These are phyloP conservation scores for Colletotrichum caudatum DNA, from an alignment of 2,329 filamentous ascomycete genomes.

Conservation along the genomic window DNA sequence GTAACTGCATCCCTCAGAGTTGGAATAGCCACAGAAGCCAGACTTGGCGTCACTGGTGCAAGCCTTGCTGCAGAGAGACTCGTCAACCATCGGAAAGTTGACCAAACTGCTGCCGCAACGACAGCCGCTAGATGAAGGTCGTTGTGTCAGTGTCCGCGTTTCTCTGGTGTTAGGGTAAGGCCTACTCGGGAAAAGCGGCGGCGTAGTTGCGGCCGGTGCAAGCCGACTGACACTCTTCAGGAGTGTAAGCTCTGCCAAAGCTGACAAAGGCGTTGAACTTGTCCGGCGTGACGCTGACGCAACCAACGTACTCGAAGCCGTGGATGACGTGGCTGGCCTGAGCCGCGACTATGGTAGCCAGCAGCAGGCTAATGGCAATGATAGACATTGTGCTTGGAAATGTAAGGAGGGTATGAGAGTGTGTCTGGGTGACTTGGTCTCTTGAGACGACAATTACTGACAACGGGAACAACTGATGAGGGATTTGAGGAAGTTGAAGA, in stretches of 20 bases:
- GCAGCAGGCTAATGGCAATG: constrained; percentile 4
- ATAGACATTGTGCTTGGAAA: not conserved
- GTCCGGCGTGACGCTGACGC: constrained; percentile 29
- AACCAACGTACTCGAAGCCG: constrained; percentile 39
- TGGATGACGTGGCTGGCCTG: constrained; percentile 26
- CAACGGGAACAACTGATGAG: not conserved
- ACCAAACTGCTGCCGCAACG: constrained; percentile 34
- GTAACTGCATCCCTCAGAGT: constrained; percentile 18
- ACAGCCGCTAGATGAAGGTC: constrained; percentile 14
- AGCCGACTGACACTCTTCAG: constrained; percentile 39
- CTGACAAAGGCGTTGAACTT: constrained; percentile 28
- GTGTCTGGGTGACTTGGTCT: not conserved
- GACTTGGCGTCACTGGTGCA: constrained; percentile 22
- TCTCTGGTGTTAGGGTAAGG: too few relatives aligned
- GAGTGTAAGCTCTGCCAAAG: constrained; percentile 30
- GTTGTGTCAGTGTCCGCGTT: not conserved
- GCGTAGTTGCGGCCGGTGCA: constrained; percentile 33
- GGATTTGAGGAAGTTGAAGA: not conserved
- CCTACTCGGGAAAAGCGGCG: constrained; percentile 35
- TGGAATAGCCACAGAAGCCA: constrained; percentile 28
- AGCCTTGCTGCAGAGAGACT: constrained; percentile 29
- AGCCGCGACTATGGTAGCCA: constrained; percentile 23
- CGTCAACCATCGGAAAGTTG: constrained; percentile 19
- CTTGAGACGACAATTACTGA: not conserved
- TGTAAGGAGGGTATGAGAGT: not conserved